Evolutionary conservation across 1,284 basidiomycete genomes (phyloP).

Genomic region (Naganishia albida): DNA sequence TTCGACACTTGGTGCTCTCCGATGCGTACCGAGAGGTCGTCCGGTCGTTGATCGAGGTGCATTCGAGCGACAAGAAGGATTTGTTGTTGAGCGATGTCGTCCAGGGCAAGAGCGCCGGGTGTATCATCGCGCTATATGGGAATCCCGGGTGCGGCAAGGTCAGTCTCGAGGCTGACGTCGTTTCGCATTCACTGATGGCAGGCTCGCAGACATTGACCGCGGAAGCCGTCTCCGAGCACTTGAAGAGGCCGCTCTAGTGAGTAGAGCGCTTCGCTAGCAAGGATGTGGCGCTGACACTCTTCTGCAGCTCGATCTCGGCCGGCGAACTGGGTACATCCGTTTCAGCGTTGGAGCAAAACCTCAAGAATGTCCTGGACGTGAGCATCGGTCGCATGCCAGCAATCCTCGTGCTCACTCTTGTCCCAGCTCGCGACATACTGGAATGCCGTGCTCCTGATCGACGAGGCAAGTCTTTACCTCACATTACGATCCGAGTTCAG

Average conservation of each 20-base stretch:
- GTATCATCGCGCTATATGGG: conserved; percentile 30
- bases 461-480: conserved; percentile 25
- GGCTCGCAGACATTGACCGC: conserved; percentile 26
- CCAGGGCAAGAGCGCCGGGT: conserved; percentile 35
- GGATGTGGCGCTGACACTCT: background rate
- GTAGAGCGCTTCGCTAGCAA: conserved; percentile 1
- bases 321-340: conserved; percentile 34
- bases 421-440: conserved; percentile 31
- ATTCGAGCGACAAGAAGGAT: conserved; percentile 33
- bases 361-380: conserved; percentile 30
- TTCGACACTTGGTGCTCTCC: conserved; percentile 11
- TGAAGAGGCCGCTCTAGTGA: conserved; percentile 34
- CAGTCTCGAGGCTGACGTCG: background rate
- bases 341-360: conserved; percentile 27
- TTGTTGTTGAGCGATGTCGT: conserved; percentile 35
- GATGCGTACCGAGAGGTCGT: conserved; percentile 33
- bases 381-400: background rate
- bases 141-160: conserved; percentile 20
- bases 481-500: background rate
- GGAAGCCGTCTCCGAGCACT: conserved; percentile 35
- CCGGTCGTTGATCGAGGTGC: conserved; percentile 36
- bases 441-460: conserved; percentile 38
- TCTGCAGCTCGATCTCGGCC: conserved; percentile 18
- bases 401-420: background rate
- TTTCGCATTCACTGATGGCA: background rate